Evolutionary conservation across 164 flowering plant genomes (phyloP).

Genomic region (Tetracentron sinense): DNA sequence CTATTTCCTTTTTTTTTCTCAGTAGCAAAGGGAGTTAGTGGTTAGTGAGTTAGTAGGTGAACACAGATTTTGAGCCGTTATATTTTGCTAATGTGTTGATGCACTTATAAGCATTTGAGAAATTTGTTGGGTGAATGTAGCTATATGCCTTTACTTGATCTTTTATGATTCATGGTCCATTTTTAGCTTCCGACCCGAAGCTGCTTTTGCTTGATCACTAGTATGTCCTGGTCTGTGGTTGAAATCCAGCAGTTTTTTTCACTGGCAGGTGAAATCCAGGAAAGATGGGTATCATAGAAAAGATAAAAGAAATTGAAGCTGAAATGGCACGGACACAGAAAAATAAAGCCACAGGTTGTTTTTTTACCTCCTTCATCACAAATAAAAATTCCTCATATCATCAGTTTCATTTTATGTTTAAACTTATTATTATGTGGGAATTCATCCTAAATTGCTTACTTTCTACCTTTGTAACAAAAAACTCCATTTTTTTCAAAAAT

Average conservation of each 20-base stretch:
- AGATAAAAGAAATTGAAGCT: conserved; percentile 96
- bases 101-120: too few species aligned
- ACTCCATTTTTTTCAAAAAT: too few species aligned
- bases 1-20: too few species aligned
- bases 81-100: too few species aligned
- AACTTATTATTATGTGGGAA: background rate
- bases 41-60: too few species aligned
- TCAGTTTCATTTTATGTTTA: background rate
- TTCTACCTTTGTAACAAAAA: too few species aligned
- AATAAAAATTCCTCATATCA: too few species aligned
- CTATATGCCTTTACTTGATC: too few species aligned
- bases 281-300: conserved; percentile 94
- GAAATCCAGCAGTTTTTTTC: background rate
- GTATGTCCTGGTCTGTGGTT: background rate
- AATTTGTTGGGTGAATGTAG: too few species aligned
- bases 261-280: conserved; percentile 18
- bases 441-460: background rate
- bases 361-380: background rate
- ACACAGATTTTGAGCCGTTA: too few species aligned
- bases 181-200: background rate
- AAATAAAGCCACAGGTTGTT: conserved; percentile 93
- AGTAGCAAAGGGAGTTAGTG: too few species aligned
- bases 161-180: background rate
- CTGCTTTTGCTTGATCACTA: background rate
- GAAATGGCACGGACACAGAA: conserved; percentile 99